Evolutionary conservation across 768 basidiomycete genomes (phyloP), one percentile per base, ranked within the genome.

Genomic region (Russula dissimulans): DNA sequence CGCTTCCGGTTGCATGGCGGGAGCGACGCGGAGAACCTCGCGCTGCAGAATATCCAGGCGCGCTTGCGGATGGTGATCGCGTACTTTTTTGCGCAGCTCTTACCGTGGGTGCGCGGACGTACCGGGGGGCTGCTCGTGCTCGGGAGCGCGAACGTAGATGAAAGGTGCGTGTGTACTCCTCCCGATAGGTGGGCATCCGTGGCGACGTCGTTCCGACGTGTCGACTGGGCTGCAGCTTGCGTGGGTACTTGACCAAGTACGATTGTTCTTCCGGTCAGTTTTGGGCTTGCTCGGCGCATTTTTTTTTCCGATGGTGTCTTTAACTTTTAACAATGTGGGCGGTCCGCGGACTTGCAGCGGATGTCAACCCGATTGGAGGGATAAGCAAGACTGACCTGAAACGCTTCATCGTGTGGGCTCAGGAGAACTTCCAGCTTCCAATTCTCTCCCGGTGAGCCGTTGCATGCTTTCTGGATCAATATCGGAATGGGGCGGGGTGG

Each of bases 311-410:
- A 11, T 42, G 57, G 36, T 67, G 66, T 56, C 71, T 48, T 61
- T 4, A 22, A 44, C 51, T 26, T 26, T 26, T 26, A 26, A 26
- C 22, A 1, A 26, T 26, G 22, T 26, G 22, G 32, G 52, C 15
- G 11, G 22, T 2, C 22, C 22, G 22, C 22, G 51, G 15, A 51
- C 46, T 10, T 29, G 63, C 71, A 86, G 97, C 97, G 61, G 97
- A 99, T 71, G 85, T 99, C 69, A 99, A 99, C 71, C 97, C 97
- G 3, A 99, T 99, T 61, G 97, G 97, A 3, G 91, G 89, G 0
- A 97, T 99, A 70, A 95, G 92, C 71, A 98, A 99, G 75, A 94
- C 93, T 0, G 97, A 98, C 72, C 74, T 98, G 59, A 99, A 97
- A 77, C 87, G 85, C 66, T 98, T 98, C 70, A 97, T 99, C 63